Conservation (phyloP, 768 basidiomycete genomes). For the Lepiota venenata region DNA sequence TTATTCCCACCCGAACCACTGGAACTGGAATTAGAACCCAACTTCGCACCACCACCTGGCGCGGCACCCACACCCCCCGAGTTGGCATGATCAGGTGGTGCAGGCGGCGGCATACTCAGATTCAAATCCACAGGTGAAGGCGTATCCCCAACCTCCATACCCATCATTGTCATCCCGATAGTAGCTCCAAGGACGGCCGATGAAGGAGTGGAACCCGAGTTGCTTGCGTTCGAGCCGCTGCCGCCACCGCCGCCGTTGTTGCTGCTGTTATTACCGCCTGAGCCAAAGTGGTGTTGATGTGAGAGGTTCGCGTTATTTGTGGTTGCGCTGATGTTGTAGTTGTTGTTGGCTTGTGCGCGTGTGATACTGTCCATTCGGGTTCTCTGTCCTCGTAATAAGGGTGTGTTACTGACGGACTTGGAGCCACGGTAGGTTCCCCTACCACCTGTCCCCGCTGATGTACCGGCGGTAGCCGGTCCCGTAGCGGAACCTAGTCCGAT, state of each 20-base stretch:
- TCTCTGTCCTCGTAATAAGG: conserved; percentile 5
- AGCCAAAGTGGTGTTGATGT: no score
- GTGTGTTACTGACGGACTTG: conserved; percentile 7
- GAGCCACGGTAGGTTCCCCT: conserved; percentile 3
- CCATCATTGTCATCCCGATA: conserved; percentile 3
- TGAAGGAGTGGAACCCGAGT: neutral
- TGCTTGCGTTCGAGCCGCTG: no score
- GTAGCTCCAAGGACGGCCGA: neutral
- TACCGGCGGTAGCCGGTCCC: neutral
- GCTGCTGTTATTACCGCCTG: no score
- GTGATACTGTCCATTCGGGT: neutral
- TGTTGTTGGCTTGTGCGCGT: neutral
- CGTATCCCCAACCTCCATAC: conserved; percentile 42
- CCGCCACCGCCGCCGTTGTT: no score
- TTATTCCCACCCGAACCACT: conserved; percentile 1
- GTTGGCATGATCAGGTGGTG: conserved; percentile 22
- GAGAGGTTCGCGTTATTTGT: no score
- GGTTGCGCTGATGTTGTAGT: no score
- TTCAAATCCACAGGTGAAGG: conserved; percentile 79
- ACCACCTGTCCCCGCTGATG: neutral
- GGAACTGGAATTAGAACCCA: neutral
- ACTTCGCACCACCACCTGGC: neutral
- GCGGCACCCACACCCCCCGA: no score
- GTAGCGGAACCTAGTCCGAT: neutral
- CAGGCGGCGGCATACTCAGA: conserved; percentile 81